phyloP scores from a whole-genome alignment of 768 basidiomycete genomes.

The Candolleomyces efflorescens region DNA sequence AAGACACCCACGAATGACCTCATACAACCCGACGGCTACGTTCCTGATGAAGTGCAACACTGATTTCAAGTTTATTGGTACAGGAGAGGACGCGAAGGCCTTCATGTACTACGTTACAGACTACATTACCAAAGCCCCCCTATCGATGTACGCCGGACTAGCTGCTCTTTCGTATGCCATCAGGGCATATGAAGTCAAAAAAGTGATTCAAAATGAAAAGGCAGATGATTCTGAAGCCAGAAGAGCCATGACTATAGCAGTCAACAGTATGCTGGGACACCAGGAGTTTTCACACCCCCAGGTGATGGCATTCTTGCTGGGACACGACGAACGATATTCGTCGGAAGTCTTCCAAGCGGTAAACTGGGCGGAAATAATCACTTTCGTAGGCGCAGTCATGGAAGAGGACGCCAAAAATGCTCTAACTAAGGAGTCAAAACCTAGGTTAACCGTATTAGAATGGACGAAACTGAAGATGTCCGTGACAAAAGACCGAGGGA shows the following conservation, averaged over 20 bases:
- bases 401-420: too few relatives aligned
- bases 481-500: too few relatives aligned
- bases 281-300: constrained; percentile 27
- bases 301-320: constrained; percentile 22
- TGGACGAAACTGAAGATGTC: too few relatives aligned
- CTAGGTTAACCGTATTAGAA: constrained; percentile 7
- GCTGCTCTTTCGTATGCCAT: background rate
- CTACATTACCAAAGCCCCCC: constrained; percentile 8
- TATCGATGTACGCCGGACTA: constrained; percentile 5
- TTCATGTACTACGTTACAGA: constrained; percentile 12
- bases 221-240: constrained; percentile 11
- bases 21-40: background rate
- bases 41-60: constrained; percentile 7
- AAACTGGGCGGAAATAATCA: background rate
- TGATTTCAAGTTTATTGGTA: constrained; percentile 7
- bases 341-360: background rate
- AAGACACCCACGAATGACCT: background rate
- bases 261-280: constrained; percentile 6
- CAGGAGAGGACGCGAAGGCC: constrained; percentile 1
- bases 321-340: constrained; percentile 8
- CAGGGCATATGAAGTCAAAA: background rate
- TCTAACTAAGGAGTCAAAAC: constrained; percentile 14
- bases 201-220: background rate
- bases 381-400: background rate
- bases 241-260: background rate